Conservation (phyloP, 306 rosid genomes). For the Calophaca sinica region DNA sequence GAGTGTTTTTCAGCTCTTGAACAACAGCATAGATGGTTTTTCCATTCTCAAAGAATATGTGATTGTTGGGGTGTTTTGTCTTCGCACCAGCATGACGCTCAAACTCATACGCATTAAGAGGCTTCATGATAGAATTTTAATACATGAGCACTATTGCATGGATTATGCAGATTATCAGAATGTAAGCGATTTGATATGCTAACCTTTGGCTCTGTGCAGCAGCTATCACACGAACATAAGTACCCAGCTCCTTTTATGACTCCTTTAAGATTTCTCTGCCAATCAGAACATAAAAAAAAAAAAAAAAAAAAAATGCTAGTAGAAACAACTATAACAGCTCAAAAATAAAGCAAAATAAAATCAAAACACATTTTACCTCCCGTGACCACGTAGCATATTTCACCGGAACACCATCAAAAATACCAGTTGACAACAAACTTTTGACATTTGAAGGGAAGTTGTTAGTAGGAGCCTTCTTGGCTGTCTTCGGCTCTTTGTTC, state of each 20-base stretch:
- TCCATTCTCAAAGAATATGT: slow-evolving; percentile 92
- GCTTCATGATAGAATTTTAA: slow-evolving; percentile 61
- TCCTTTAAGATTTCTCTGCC: slow-evolving; percentile 80
- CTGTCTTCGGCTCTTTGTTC: slow-evolving; percentile 71
- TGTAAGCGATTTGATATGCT: slow-evolving; percentile 40
- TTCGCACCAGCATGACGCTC: slow-evolving; percentile 96
- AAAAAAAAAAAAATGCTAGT: slow-evolving; percentile 1
- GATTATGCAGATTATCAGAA: slow-evolving; percentile 36
- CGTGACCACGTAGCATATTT: slow-evolving; percentile 93
- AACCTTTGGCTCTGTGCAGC: slow-evolving; percentile 81
- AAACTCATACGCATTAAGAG: slow-evolving; percentile 95
- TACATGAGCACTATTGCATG: slow-evolving; percentile 43
- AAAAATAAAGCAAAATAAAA: slow-evolving; percentile 40
- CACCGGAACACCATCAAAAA: slow-evolving; percentile 90
- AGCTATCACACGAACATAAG: slow-evolving; percentile 78
- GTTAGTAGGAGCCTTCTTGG: slow-evolving; percentile 81
- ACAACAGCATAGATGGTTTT: slow-evolving; percentile 91
- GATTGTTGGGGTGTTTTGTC: slow-evolving; percentile 97
- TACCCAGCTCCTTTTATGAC: slow-evolving; percentile 91
- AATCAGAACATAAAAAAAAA: slow-evolving; percentile 40
- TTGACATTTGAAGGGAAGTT: slow-evolving; percentile 97
- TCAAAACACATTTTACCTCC: slow-evolving; percentile 62
- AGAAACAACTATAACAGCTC: slow-evolving; percentile 27
- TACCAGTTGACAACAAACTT: slow-evolving; percentile 93
- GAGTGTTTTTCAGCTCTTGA: slow-evolving; percentile 94